Evolutionary conservation across 192 early-diverging fungal genomes (phyloP).

Genomic region (Haplosporangium gracile): DNA sequence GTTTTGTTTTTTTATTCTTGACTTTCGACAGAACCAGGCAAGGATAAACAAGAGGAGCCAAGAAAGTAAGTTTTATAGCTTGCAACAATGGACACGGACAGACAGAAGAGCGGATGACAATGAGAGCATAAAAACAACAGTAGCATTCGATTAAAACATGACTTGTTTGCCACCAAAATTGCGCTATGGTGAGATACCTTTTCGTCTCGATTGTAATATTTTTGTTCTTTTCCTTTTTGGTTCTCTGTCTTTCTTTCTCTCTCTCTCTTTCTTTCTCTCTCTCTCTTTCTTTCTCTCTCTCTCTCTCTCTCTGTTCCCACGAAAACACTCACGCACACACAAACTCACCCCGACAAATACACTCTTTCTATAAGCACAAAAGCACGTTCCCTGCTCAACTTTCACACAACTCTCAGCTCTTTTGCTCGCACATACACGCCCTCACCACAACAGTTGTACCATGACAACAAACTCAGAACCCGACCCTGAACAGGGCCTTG

Average conservation of each 20-base stretch:
- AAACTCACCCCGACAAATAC: too few relatives aligned
- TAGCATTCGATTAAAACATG: too few relatives aligned
- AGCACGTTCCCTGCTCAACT: neutral
- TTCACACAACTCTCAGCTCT: neutral
- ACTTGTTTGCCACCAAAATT: neutral
- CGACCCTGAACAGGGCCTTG: neutral
- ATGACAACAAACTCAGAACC: neutral
- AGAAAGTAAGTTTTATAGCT: neutral
- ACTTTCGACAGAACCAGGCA: neutral
- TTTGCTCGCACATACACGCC: neutral
- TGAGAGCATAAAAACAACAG: too few relatives aligned
- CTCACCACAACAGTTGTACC: neutral
- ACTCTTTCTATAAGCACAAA: neutral
- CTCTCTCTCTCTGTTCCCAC: too few relatives aligned
- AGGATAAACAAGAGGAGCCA: neutral
- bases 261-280: neutral
- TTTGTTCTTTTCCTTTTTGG: too few relatives aligned
- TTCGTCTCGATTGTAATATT: neutral
- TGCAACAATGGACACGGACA: neutral
- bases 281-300: neutral
- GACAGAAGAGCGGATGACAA: too few relatives aligned
- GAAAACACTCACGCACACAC: neutral
- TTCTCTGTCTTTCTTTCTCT: neutral
- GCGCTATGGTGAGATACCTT: neutral
- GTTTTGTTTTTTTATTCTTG: neutral